Conservation (phyloP, 441 rosid species). For the Populus tomentosa region DNA sequence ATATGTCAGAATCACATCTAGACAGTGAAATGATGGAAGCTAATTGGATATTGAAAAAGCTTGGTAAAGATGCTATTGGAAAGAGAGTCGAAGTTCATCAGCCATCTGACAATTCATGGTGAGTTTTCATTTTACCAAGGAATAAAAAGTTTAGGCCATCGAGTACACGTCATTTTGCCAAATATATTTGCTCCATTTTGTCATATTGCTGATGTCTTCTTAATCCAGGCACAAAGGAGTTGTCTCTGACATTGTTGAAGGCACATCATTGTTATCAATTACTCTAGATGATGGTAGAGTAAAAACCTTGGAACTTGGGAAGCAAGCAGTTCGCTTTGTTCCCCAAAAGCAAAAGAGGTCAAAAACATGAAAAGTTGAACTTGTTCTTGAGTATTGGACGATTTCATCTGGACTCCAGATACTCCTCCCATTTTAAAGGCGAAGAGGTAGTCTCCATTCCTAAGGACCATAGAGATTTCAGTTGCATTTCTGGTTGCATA, state of each 20-base stretch:
- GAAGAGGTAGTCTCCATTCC: conserved; percentile 17
- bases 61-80: conserved; percentile 90
- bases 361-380: conserved; percentile 27
- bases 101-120: conserved; percentile 85
- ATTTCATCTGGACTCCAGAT: background rate
- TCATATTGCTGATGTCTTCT: conserved; percentile 3
- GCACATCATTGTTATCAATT: conserved; percentile 55
- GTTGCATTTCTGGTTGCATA: background rate
- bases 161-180: background rate
- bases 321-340: conserved; percentile 78
- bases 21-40: conserved; percentile 92
- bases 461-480: background rate
- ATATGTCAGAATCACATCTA: conserved; percentile 39
- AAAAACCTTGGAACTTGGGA: conserved; percentile 74
- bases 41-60: conserved; percentile 87
- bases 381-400: background rate
- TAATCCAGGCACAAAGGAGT: conserved; percentile 78
- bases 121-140: conserved; percentile 20
- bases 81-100: conserved; percentile 90
- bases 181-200: background rate
- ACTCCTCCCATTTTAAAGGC: conserved; percentile 14
- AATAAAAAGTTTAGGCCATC: background rate
- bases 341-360: conserved; percentile 84
- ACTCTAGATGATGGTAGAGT: conserved; percentile 70
- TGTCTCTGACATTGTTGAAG: conserved; percentile 53